Evolutionary conservation across 2,329 filamentous ascomycete genomes (phyloP), one percentile per base, ranked within the genome.

Genomic region (Ilyonectria mors-panacis): DNA sequence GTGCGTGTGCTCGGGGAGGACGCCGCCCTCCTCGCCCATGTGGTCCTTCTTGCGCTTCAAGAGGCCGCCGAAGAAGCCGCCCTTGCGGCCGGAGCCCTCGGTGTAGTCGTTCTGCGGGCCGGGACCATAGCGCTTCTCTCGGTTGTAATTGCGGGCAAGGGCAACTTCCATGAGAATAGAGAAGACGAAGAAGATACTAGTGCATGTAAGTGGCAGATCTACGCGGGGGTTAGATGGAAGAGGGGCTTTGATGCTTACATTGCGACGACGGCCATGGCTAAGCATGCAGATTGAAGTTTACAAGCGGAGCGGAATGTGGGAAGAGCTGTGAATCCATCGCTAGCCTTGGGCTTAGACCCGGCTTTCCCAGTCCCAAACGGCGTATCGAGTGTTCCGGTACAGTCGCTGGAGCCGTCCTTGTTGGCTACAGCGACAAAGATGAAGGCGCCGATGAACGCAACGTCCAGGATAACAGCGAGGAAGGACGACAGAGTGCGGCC

Each of bases 351-450:
- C 37, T 86, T 85, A 39, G 85, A 81, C 28, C 83, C 81, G 1
- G 87, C 84, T 8, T 87, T 81, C 6, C 92, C 93, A 4, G 78
- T 85, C 42, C 94, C 94, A 59, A 95, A 88, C 7, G 89, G 90
- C 17, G 90, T 95, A 54, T 86, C 83, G 66, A 94, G 86, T 17
- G 82, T 82, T 15, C 82, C 85, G 17, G 68, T 77, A 84, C 95
- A 98, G 56, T 82, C 87, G 67, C 86, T 81, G 0, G 89, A 88
- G 42, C 94, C 94, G 63, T 88, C 82, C 42, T 92, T 88, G 66
- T 93, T 95, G 69, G 93, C 86, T 55, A 91, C 85, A 1, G 94
- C 94, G 66, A 98, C 88, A 77, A 94, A 97, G 77, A 97, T 88
- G 84, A 96, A 96, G 65, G 86, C 89, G 45, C 88, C 93, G 59